Evolutionary conservation across 345 rosid genomes (phyloP), one percentile per base, ranked within the genome.

Genomic region (Balakata baccata): DNA sequence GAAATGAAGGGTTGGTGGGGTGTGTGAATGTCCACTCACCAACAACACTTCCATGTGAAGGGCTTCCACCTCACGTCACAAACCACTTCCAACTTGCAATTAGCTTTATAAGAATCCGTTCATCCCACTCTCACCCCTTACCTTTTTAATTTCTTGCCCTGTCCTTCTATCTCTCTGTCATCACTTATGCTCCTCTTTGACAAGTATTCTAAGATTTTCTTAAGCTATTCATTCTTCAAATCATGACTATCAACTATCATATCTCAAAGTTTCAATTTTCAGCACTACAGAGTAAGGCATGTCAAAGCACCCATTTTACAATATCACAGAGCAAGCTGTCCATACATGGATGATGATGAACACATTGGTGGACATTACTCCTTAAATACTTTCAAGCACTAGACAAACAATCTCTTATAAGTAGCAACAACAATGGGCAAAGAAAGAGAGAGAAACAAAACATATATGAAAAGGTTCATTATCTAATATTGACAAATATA

Each of bases 51-150:
- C 68, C 34, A 68, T 61, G 53, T 59, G 53, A 57, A 67, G 62
- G 46, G 69, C 64, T 70, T 54, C 74, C 25, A 53, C 47, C 79
- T 37, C 64, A 63, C 74, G 74, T 69, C 74, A 75, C 14, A 18
- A 69, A 38, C 62, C 72, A 69, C 72, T 69, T 69, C 62, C 71
- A 74, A 57, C 63, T 63, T 63, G 75, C 69, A 37, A 52, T 13
- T 20, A 39, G 23, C 41, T 64, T 73, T 10, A 57, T 7, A 23
- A 74, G 64, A 62, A 61, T 39, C 51, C 39, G 54, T 50, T 25
- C 66, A 51, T 38, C 43, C 39, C 70, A 23, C 45, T 39, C 43
- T 23, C 61, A 39, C 34, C 34, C 68, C 11, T 16, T 10, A 9
- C 59, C 29, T 25, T 56, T 47, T 41, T 9, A 22, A 50, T 60